Base-by-base conservation (phyloP, 345 rosid species). In the Pseudoturritis turrita region DNA sequence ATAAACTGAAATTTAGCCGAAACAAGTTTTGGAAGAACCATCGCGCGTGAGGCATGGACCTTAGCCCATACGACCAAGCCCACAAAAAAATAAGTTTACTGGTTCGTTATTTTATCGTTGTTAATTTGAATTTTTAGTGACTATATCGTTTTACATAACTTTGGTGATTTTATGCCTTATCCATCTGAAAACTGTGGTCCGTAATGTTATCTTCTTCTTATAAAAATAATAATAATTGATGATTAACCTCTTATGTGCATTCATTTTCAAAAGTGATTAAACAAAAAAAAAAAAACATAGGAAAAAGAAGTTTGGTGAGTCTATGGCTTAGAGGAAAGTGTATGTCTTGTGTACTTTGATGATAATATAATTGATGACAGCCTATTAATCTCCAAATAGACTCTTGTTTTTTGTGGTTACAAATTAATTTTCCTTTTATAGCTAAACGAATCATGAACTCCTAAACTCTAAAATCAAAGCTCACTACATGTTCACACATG, bases 311-410 rank as follows among this genome's bases (percentile, higher is more conserved):
- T 68, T 75, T 40, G 78, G 74, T 60, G 63, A 52, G 54, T 22
- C 49, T 51, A 68, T 12, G 33, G 56, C 55, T 51, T 41, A 75
- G 69, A 60, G 10, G 73, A 25, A 68, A 68, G 52, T 31, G 74
- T 59, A 25, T 75, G 74, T 68, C 74, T 75, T 18, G 68, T 59
- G 47, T 74, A 74, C 63, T 60, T 75, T 68, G 70, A 44, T 75
- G 51, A 68, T 75, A 61, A 52, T 43, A 43, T 53, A 52, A 52
- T 75, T 75, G 74, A 68, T 52, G 78, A 68, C 78, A 75, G 79
- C 79, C 63, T 45, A 35, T 60, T 75, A 68, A 28, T 68, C 51
- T 68, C 43, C 21, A 18, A 50, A 41, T 25, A 17, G 21, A 52
- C 64, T 68, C 22, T 29, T 8, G 29, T 59, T 75, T 60, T 75